Percentiles rank a stretch among this genome's conserved stretches.
These are phyloP conservation scores for Hemisphaericaspora subhashii DNA, from an alignment of 1,139 yeast genomes.

Conservation along the genomic window DNA sequence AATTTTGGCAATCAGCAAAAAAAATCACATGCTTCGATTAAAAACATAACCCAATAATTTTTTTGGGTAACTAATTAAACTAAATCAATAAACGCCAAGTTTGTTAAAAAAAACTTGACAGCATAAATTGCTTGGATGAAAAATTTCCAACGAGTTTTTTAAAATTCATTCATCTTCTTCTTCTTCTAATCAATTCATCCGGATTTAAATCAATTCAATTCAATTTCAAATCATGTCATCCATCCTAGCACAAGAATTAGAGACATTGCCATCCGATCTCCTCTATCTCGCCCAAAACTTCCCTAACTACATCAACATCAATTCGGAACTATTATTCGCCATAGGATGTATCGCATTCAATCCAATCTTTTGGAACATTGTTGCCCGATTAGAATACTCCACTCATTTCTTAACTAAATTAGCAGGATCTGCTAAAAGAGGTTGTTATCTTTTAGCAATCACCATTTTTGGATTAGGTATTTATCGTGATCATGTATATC, in stretches of 20 bases:
- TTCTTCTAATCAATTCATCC: background rate
- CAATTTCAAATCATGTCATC: background rate
- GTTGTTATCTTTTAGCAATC: constrained; percentile 81
- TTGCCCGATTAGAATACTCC: constrained; percentile 81
- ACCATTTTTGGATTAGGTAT: constrained; percentile 85
- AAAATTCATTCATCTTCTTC: background rate
- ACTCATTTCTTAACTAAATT: constrained; percentile 73
- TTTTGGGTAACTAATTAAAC: too few relatives aligned
- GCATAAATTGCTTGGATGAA: background rate
- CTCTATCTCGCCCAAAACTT: constrained; percentile 21
- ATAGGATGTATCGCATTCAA: constrained; percentile 75
- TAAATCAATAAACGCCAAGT: too few relatives aligned
- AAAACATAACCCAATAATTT: too few relatives aligned
- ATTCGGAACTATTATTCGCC: constrained; percentile 34
- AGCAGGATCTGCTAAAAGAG: constrained; percentile 64
- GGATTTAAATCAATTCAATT: background rate
- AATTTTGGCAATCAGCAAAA: too few relatives aligned
- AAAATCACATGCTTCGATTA: too few relatives aligned
- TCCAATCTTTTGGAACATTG: constrained; percentile 94
- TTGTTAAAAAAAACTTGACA: too few relatives aligned
- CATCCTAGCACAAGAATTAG: constrained; percentile 8
- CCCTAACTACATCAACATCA: constrained; percentile 23
- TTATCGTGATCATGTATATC: constrained; percentile 74
- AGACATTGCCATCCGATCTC: constrained; percentile 14
- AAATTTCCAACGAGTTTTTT: background rate